Base-by-base conservation (phyloP, 352 stramenopile genomes). In the Pythium monospermum region DNA sequence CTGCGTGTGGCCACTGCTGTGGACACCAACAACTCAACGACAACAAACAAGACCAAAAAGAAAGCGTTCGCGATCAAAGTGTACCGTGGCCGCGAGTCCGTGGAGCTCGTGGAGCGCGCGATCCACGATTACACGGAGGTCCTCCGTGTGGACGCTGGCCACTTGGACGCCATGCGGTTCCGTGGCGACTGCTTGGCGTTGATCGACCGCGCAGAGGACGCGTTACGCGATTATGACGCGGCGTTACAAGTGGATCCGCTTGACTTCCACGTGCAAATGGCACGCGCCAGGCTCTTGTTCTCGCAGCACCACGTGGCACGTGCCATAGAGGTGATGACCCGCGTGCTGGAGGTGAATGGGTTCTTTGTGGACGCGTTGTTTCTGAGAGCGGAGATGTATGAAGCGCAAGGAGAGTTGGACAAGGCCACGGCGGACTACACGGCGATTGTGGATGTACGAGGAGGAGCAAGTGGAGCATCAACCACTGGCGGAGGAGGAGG, bases 291-390 rank as follows among this genome's bases (percentile, higher is more conserved):
- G 49, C 47, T 91, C 6, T 71, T 66, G 36, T 68, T 72, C 11
- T 62, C 76, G n/a, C 66, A 74, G 19, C 59, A 59, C 22, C 60
- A 85, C 28, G 49, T 71, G 0, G 52, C 49, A 28, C 30, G 46
- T 10, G 79, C 79, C 15, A 72, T 91, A 30, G 58, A 64, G 3
- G 75, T 85, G 57, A 60, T 88, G 18, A 85, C 72, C 8, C 38
- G 38, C 2, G 73, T 91, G 23, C 47, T 91, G 23, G 48, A 71
- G 39, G 41, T 73, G 6, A 91, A 76, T 46, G 76, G 76, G 0
- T 87, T 88, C 64, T 87, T 88, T 31, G 60, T 91, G n/a, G 72
- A 87, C 37, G 79, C 71, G 10, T 31, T 91, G 19, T 85, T 87
- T 45, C 58, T 88, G 22, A 64, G 79, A 33, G 76, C 73, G 0